Evolutionary conservation across 83 land plant genomes (phyloP).

Genomic region (Larix sibirica): DNA sequence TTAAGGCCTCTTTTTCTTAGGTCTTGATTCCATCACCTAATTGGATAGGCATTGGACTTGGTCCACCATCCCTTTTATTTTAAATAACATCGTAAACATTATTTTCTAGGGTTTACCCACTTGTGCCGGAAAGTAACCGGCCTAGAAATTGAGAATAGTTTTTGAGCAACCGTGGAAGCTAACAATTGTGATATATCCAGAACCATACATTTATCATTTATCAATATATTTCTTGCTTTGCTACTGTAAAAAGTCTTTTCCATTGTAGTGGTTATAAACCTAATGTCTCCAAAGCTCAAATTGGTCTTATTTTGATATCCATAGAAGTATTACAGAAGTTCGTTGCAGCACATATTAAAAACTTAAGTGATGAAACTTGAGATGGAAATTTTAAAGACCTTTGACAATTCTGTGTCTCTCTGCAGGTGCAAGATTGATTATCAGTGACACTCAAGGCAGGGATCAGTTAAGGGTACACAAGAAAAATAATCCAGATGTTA

Average conservation of each 20-base stretch:
- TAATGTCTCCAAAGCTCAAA: not conserved
- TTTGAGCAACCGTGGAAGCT: not conserved
- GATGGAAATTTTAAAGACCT: not conserved
- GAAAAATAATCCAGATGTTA: constrained; percentile 38
- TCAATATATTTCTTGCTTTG: not conserved
- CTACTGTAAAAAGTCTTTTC: not conserved
- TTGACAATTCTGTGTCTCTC: not conserved
- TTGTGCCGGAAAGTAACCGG: too few relatives aligned
- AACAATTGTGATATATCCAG: not conserved
- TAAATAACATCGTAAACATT: too few relatives aligned
- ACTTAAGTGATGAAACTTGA: not conserved
- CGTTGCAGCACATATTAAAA: not conserved
- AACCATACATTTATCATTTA: not conserved
- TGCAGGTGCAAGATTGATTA: constrained; percentile 46
- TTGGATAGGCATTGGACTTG: too few relatives aligned
- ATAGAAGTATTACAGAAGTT: not conserved
- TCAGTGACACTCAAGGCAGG: constrained; percentile 50
- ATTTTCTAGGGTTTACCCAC: too few relatives aligned
- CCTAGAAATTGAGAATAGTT: too few relatives aligned
- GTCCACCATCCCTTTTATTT: too few relatives aligned
- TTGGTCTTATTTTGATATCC: not conserved
- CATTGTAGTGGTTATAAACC: not conserved
- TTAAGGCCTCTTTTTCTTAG: too few relatives aligned
- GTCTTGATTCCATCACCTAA: too few relatives aligned
- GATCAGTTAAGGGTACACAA: constrained; percentile 28